These are phyloP conservation scores for Polytrichum formosum DNA, from an alignment of 225 moss, liverwort and hornwort species.

Conservation along the genomic window DNA sequence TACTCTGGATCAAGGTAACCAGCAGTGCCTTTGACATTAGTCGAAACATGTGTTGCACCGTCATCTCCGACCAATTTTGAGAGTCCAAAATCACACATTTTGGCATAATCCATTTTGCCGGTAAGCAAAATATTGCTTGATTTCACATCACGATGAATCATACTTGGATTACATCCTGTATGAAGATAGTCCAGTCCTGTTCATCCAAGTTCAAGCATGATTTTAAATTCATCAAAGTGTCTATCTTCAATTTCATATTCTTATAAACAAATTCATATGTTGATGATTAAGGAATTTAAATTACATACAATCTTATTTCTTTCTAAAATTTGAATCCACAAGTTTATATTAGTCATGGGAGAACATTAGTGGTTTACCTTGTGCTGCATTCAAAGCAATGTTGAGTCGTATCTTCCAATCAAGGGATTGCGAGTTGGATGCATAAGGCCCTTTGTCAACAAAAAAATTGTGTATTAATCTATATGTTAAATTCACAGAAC, in stretches of 20 bases:
- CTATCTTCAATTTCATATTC: too few relatives aligned
- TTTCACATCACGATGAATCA: conserved; percentile 40
- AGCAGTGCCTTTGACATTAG: conserved; percentile 26
- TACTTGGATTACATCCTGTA: conserved; percentile 20
- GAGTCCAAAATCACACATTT: conserved; percentile 27
- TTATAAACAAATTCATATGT: not conserved
- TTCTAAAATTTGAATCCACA: not conserved
- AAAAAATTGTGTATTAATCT: too few relatives aligned
- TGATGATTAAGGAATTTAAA: not conserved
- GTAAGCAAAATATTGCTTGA: conserved; percentile 36
- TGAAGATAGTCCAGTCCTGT: conserved; percentile 31
- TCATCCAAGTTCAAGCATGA: not conserved
- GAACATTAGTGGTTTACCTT: conserved; percentile 9
- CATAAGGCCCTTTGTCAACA: too few relatives aligned
- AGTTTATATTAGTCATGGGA: not conserved
- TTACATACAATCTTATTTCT: not conserved
- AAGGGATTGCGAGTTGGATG: not conserved
- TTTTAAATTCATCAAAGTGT: not conserved
- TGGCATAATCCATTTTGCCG: conserved; percentile 19
- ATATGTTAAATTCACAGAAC: too few relatives aligned
- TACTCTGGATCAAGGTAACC: conserved; percentile 39
- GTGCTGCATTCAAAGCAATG: conserved; percentile 31
- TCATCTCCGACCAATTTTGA: conserved; percentile 15
- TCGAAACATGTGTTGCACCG: conserved; percentile 21
- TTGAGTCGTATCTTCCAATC: conserved; percentile 27